Evolutionary conservation across 768 basidiomycete genomes (phyloP), one percentile per base, ranked within the genome.

Genomic region (Gymnopilus dilepis): DNA sequence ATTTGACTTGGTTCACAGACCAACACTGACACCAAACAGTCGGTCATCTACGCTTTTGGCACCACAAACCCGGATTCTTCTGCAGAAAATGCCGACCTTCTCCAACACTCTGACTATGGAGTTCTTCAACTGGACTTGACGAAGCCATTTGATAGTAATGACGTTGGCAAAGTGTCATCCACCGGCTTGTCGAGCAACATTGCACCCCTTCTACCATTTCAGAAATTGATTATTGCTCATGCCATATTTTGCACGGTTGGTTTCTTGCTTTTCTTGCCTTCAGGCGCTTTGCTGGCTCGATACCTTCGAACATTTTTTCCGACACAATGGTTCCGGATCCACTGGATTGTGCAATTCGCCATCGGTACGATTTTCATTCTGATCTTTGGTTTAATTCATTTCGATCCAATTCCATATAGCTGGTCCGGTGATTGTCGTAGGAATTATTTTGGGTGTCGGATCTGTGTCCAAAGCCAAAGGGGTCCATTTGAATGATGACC

Each of bases 41-140:
- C 70, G 8, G 66, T 91, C 59, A 88, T 92, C 48, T 91, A 78
- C 73, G 89, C 88, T 4, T 86, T 83, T 66, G 81, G 85, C 13
- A 73, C 69, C 4, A 73, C 68, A 0, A 78, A 80, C 21, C 90
- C 90, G 4, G 70, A 69, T n/a, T 80, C 80, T 15, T 72, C 79
- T 0, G 78, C 80, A 0, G 65, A 61, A 1, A 75, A 82, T 62
- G 86, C 88, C 0, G 65, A 68, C 3, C 67, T 91, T 19, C 33
- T 63, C 15, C 77, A 83, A 63, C 89, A 91, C 68, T 21, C 73
- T n/a, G 77, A 78, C 24, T 73, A 68, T 22, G 84, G 85, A 4
- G 62, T 68, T 4, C 63, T 78, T 17, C 65, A 56, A 11, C 73
- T 91, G 21, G 80, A 87, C 69, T 77, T 91, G 33, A 73, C 84